Evolutionary conservation across 208 protist genomes (phyloP).

Genomic region (Trichomonas tenax): DNA sequence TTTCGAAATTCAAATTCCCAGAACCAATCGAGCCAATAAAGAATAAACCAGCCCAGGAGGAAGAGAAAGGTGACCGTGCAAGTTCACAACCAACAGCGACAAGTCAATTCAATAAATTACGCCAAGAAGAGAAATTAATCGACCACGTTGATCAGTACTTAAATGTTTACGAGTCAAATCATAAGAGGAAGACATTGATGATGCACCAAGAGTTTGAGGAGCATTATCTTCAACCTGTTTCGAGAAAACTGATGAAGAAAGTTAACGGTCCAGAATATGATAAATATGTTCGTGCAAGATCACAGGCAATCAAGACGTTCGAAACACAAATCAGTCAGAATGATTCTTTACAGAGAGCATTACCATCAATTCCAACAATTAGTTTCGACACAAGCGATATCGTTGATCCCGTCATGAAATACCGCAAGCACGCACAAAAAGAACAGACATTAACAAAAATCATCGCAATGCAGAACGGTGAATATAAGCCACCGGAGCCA

Average conservation of each 20-base stretch:
- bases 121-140: background rate
- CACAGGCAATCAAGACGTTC: background rate
- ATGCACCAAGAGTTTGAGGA: background rate
- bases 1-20: background rate
- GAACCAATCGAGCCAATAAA: background rate
- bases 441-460: background rate
- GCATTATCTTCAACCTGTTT: background rate
- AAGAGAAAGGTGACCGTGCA: background rate
- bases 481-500: background rate
- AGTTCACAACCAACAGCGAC: background rate
- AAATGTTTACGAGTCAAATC: background rate
- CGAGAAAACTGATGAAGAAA: background rate
- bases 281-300: background rate
- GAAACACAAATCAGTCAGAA: background rate
- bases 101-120: background rate
- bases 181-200: background rate
- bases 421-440: background rate
- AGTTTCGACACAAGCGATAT: background rate
- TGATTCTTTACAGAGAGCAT: background rate
- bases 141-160: background rate
- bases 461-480: background rate
- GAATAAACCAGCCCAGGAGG: background rate
- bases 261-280: background rate
- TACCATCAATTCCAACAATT: background rate
- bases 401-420: background rate